A percentile compares a stretch with the other conserved stretches of the same genome.
Conservation (phyloP, 2,329 filamentous ascomycete species). For the Blumeria hordei region DNA sequence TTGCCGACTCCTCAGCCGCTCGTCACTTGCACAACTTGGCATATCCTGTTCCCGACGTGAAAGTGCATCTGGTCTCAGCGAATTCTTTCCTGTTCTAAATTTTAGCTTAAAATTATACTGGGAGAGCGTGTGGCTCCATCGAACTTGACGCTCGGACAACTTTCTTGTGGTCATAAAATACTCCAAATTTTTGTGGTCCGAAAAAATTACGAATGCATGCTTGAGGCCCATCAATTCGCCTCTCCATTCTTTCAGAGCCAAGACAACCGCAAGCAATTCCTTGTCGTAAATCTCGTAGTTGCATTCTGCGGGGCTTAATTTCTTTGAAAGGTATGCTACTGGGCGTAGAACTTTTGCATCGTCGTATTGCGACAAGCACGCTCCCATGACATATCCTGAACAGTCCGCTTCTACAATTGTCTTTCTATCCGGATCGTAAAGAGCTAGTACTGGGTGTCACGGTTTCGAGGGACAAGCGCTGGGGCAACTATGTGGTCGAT, state of each 20-base stretch:
- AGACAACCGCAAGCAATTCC: background rate
- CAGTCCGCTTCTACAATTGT: background rate
- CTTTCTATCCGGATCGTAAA: background rate
- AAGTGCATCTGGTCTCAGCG: background rate
- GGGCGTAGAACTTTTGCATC: background rate
- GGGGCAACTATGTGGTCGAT: no score
- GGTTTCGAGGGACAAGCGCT: no score
- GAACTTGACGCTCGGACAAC: background rate
- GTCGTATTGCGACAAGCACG: background rate
- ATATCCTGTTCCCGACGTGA: background rate
- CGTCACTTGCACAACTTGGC: background rate
- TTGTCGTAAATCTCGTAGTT: slow-evolving; percentile 1
- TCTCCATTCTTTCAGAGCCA: background rate
- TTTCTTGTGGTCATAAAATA: background rate
- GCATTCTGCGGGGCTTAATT: background rate
- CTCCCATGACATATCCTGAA: background rate
- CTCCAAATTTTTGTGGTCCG: background rate
- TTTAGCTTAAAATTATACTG: background rate
- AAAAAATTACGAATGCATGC: background rate
- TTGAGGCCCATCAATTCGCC: background rate
- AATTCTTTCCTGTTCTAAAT: background rate
- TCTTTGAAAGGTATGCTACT: background rate
- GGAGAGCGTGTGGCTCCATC: background rate
- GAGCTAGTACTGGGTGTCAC: background rate
- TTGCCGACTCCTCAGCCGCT: background rate